A percentile compares a stretch with the other conserved stretches of the same genome.
phyloP scores from a whole-genome alignment of 208 protist species.

The Crithidia brevicula region DNA sequence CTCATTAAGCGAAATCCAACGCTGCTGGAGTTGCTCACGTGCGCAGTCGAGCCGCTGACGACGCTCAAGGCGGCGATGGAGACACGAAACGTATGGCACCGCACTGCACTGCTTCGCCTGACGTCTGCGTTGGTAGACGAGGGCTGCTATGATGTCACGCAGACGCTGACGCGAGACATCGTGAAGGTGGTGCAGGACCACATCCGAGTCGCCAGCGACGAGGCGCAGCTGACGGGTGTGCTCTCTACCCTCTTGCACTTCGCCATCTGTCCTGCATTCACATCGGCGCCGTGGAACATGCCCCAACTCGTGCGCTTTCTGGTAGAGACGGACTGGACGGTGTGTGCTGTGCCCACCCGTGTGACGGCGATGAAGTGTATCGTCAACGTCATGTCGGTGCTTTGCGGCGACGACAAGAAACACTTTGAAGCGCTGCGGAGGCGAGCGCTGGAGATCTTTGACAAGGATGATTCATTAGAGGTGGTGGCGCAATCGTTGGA shows the following conservation, averaged over 20 bases:
- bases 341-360: constrained; percentile 43
- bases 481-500: constrained; percentile 38
- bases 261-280: constrained; percentile 52
- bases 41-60: constrained; percentile 45
- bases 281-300: constrained; percentile 63
- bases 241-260: constrained; percentile 59
- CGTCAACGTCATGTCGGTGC: constrained; percentile 39
- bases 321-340: constrained; percentile 52
- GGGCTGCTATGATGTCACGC: constrained; percentile 73
- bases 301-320: constrained; percentile 62
- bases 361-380: constrained; percentile 46
- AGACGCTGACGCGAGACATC: constrained; percentile 49
- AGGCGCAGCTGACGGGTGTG: constrained; percentile 57
- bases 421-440: constrained; percentile 34
- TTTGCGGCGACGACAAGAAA: constrained; percentile 45
- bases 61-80: constrained; percentile 66
- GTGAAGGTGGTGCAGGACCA: constrained; percentile 49
- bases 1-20: constrained; percentile 79
- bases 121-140: constrained; percentile 70
- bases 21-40: constrained; percentile 66
- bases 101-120: constrained; percentile 59
- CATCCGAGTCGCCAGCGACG: constrained; percentile 46
- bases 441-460: constrained; percentile 29
- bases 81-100: constrained; percentile 62
- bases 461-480: constrained; percentile 32